Evolutionary conservation across 495 filamentous ascomycete species (phyloP).

Genomic region (Neurospora terricola): DNA sequence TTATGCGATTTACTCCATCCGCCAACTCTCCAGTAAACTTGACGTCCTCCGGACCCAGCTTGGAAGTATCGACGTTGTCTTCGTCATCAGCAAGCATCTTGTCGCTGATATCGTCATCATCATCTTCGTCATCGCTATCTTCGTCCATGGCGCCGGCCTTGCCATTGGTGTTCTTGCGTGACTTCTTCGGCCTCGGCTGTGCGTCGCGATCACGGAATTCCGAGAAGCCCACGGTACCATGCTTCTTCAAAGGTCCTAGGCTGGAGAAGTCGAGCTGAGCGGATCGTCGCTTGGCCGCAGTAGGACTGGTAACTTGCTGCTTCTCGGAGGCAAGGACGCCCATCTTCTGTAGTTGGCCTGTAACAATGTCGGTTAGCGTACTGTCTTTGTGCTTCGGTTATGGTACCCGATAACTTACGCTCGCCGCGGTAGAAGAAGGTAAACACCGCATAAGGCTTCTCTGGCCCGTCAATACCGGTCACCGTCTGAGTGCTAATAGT

Average conservation of each 20-base stretch:
- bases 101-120: conserved; percentile 64
- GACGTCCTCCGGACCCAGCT: conserved; percentile 62
- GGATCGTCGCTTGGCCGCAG: conserved; percentile 58
- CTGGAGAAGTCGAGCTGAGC: conserved; percentile 71
- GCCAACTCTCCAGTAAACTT: conserved; percentile 75
- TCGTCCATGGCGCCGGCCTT: conserved; percentile 34
- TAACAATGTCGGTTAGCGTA: conserved; percentile 8
- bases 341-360: conserved; percentile 92
- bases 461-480: conserved; percentile 91
- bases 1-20: conserved; percentile 85
- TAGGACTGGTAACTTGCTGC: conserved; percentile 42
- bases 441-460: conserved; percentile 92
- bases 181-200: conserved; percentile 41
- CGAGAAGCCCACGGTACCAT: conserved; percentile 79
- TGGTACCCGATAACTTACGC: conserved; percentile 47
- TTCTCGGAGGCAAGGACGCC: conserved; percentile 63
- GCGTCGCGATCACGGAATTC: conserved; percentile 67
- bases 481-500: conserved; percentile 97
- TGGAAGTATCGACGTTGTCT: conserved; percentile 53
- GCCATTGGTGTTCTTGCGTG: conserved; percentile 47
- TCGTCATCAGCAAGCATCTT: conserved; percentile 55
- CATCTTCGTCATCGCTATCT: conserved; percentile 59
- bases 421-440: conserved; percentile 97
- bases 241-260: conserved; percentile 73
- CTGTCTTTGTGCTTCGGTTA: background rate